phyloP scores from a whole-genome alignment of 176 grass and related monocot species.

The Oryza longistaminata region DNA sequence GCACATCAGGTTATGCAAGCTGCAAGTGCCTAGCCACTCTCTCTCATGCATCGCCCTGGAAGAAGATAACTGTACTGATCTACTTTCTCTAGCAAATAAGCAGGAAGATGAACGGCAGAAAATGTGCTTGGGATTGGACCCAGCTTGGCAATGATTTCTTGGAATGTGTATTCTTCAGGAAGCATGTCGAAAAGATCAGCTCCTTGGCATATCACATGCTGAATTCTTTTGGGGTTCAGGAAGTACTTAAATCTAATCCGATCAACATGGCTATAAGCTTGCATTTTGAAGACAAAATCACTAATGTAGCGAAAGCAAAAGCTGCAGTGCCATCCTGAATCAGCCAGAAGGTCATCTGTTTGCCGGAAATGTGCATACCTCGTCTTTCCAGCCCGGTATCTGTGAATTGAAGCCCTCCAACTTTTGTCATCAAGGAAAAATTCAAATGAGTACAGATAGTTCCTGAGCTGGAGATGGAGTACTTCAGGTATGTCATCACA shows the following conservation, averaged over 20 bases:
- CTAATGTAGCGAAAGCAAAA: conserved; percentile 78
- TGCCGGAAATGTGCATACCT: conserved; percentile 81
- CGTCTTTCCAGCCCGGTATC: conserved; percentile 69
- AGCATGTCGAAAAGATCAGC: conserved; percentile 90
- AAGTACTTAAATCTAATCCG: conserved; percentile 80
- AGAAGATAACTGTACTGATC: conserved; percentile 82
- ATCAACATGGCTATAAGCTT: conserved; percentile 83
- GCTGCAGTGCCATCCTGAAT: conserved; percentile 95
- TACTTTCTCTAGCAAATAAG: conserved; percentile 58
- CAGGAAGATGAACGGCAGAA: conserved; percentile 79
- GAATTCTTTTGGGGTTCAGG: conserved; percentile 66
- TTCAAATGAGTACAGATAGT: conserved; percentile 88
- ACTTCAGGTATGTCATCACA: conserved; percentile 68
- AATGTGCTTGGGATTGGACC: conserved; percentile 67
- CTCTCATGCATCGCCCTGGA: conserved; percentile 70
- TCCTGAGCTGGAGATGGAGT: conserved; percentile 80
- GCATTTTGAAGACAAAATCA: conserved; percentile 92
- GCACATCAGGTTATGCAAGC: conserved; percentile 16
- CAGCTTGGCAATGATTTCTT: conserved; percentile 88
- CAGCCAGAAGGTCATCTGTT: conserved; percentile 75
- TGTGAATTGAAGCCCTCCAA: conserved; percentile 84
- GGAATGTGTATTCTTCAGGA: conserved; percentile 89
- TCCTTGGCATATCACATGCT: conserved; percentile 78
- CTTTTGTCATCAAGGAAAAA: conserved; percentile 80
- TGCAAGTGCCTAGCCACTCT: conserved; percentile 57